These are phyloP conservation scores for Teratosphaeria destructans DNA, from an alignment of 2,329 filamentous ascomycete genomes.

Conservation along the genomic window DNA sequence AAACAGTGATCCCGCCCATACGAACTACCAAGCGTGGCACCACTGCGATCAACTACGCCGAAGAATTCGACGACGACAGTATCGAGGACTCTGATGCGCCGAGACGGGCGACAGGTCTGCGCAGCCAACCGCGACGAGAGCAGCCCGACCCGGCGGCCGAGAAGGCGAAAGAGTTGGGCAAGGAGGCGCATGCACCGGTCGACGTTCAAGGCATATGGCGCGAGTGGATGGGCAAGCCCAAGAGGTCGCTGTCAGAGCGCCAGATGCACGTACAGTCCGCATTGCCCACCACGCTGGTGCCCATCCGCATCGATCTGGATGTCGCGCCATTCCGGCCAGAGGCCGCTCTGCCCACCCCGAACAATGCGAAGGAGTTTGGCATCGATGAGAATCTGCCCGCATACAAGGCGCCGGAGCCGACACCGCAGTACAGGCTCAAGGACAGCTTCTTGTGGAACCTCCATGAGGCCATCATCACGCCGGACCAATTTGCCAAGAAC, in stretches of 20 bases:
- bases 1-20: slow-evolving; percentile 54
- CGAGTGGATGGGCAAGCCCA: slow-evolving; percentile 82
- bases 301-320: slow-evolving; percentile 92
- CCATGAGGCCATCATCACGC: slow-evolving; percentile 86
- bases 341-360: slow-evolving; percentile 53
- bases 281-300: slow-evolving; percentile 81
- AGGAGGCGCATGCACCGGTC: slow-evolving; percentile 68
- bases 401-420: slow-evolving; percentile 68
- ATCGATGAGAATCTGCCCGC: slow-evolving; percentile 65
- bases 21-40: slow-evolving; percentile 96
- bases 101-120: slow-evolving; percentile 61
- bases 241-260: slow-evolving; percentile 43
- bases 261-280: slow-evolving; percentile 57
- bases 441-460: slow-evolving; percentile 98
- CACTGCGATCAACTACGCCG: slow-evolving; percentile 93
- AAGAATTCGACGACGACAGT: slow-evolving; percentile 85
- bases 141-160: slow-evolving; percentile 50
- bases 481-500: slow-evolving; percentile 85
- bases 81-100: slow-evolving; percentile 65
- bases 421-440: slow-evolving; percentile 76
- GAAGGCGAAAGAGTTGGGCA: slow-evolving; percentile 62
- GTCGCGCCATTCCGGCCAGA: slow-evolving; percentile 65
- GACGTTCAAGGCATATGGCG: slow-evolving; percentile 84
- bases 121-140: slow-evolving; percentile 59
- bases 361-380: slow-evolving; percentile 45